Percentiles rank a stretch among this genome's conserved stretches.
phyloP scores from a whole-genome alignment of 2,329 filamentous ascomycete species.

The Colletotrichum liaoningense region DNA sequence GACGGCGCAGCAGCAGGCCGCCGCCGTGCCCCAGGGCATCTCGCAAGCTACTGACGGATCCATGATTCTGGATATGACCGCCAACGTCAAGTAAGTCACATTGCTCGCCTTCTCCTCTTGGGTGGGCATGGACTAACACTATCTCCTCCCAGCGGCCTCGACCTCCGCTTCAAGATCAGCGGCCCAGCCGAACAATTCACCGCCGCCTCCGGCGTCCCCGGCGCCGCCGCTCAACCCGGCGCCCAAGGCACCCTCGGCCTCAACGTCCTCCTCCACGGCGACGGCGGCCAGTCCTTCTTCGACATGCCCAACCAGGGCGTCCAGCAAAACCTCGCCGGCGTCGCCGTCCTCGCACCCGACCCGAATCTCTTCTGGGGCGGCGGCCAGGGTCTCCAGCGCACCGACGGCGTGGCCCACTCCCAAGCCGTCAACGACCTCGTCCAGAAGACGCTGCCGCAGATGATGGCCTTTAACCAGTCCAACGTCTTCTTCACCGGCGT shows the following conservation, averaged over 20 bases:
- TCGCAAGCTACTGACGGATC: slow-evolving; percentile 63
- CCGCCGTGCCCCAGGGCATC: slow-evolving; percentile 47
- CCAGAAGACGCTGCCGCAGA: slow-evolving; percentile 58
- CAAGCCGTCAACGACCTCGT: slow-evolving; percentile 66
- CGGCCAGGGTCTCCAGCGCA: slow-evolving; percentile 61
- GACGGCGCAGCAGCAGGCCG: slow-evolving; percentile 45
- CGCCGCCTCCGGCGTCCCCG: slow-evolving; percentile 56
- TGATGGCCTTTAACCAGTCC: slow-evolving; percentile 63
- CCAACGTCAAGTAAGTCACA: slow-evolving; percentile 60
- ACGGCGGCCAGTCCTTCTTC: slow-evolving; percentile 69
- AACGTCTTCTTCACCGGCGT: slow-evolving; percentile 70
- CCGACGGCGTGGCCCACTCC: slow-evolving; percentile 66
- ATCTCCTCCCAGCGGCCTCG: slow-evolving; percentile 53
- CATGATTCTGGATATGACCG: slow-evolving; percentile 65
- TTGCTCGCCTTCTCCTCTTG: not conserved
- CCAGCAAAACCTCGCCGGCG: slow-evolving; percentile 61
- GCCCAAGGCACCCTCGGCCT: slow-evolving; percentile 55
- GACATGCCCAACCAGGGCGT: slow-evolving; percentile 68
- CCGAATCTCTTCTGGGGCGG: slow-evolving; percentile 69
- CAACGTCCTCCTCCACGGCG: slow-evolving; percentile 70
- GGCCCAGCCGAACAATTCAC: slow-evolving; percentile 66
- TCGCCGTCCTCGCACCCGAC: slow-evolving; percentile 65
- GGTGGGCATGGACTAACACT: slow-evolving; percentile 17
- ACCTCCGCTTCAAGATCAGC: slow-evolving; percentile 67
- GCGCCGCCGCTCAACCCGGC: slow-evolving; percentile 38